Evolutionary conservation across 179 eudicot genomes (phyloP).

Genomic region (Actinidia arguta): DNA sequence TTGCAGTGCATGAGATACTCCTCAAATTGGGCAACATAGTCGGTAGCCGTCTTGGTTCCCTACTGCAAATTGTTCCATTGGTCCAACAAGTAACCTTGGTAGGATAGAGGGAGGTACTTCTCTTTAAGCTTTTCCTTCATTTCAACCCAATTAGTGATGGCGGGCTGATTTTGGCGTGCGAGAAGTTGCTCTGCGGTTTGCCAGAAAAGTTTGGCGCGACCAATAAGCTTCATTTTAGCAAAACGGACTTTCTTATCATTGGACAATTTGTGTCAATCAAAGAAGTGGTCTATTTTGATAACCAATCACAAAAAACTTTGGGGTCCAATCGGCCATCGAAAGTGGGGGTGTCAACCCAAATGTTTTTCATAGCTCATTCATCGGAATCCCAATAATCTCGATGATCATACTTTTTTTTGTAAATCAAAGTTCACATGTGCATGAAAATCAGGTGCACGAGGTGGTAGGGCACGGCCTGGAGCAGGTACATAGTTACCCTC

Average conservation of each 20-base stretch:
- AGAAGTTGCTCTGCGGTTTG: neutral
- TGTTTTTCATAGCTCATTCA: neutral
- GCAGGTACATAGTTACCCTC: too few relatives aligned
- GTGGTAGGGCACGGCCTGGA: neutral
- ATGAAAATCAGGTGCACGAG: neutral
- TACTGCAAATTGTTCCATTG: neutral
- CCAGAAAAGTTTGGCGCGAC: neutral
- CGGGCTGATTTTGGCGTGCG: neutral
- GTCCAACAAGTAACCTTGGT: neutral
- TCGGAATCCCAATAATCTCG: neutral
- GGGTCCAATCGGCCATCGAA: neutral
- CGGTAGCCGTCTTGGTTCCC: neutral
- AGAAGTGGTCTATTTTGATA: neutral
- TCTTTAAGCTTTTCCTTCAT: neutral
- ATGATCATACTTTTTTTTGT: too few relatives aligned
- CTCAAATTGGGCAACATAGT: neutral
- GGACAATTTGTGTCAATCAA: neutral
- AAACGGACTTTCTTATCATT: neutral
- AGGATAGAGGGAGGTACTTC: neutral
- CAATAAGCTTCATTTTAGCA: neutral
- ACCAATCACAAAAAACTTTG: neutral
- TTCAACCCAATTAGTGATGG: neutral
- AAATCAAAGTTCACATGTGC: neutral
- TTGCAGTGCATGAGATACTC: neutral
- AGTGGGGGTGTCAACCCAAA: neutral